Conservation (phyloP, 2,329 filamentous ascomycete species). For the Hymenoscyphus fraxineus region DNA sequence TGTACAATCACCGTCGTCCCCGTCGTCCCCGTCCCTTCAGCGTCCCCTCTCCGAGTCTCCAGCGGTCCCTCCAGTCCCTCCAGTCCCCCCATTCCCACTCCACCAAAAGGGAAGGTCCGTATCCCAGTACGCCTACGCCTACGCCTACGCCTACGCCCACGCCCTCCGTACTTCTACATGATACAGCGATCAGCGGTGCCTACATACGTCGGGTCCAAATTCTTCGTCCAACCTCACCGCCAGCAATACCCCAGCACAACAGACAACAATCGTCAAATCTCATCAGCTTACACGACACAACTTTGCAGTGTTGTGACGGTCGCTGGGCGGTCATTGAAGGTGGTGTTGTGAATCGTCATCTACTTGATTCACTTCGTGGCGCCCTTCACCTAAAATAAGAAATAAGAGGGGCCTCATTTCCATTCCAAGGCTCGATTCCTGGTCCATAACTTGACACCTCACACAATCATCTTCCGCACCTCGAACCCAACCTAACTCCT, state of each 20-base stretch:
- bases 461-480: background rate
- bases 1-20: background rate
- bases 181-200: conserved; percentile 1
- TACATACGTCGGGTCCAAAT: background rate
- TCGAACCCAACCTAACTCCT: background rate
- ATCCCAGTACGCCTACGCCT: background rate
- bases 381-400: background rate
- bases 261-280: background rate
- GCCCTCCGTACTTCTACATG: too few relatives aligned
- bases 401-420: conserved; percentile 5
- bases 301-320: background rate
- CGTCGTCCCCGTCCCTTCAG: background rate
- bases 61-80: background rate
- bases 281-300: background rate
- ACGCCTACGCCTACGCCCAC: background rate
- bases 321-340: background rate
- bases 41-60: background rate
- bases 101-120: background rate
- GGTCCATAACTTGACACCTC: conserved; percentile 1
- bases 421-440: conserved; percentile 1
- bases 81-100: background rate
- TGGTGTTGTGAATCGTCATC: conserved; percentile 1
- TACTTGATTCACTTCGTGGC: background rate
- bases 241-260: conserved; percentile 1
- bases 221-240: conserved; percentile 4